phyloP scores from a whole-genome alignment of 2,329 filamentous ascomycete species.

The Penicillium sp. region DNA sequence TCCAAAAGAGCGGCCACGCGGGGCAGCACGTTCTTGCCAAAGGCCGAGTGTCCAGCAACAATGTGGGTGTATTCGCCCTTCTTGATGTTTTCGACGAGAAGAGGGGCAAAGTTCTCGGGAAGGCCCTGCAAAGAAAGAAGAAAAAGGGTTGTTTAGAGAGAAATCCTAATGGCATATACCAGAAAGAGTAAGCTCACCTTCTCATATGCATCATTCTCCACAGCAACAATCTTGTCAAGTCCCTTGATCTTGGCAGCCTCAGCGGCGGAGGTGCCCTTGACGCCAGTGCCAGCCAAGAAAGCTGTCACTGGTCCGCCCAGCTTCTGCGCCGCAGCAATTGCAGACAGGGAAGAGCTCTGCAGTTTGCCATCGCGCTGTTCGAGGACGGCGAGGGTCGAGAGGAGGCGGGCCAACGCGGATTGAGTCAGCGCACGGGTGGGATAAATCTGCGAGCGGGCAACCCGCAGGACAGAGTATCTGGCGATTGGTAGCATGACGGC shows the following conservation, averaged over 20 bases:
- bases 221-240: constrained; percentile 83
- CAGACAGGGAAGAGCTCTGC: constrained; percentile 76
- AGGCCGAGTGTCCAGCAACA: constrained; percentile 86
- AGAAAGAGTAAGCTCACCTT: constrained; percentile 58
- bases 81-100: constrained; percentile 95
- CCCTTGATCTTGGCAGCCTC: constrained; percentile 87
- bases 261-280: constrained; percentile 69
- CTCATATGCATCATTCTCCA: constrained; percentile 89
- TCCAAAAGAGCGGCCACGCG: constrained; percentile 89
- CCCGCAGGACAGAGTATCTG: constrained; percentile 42
- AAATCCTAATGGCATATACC: background rate
- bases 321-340: constrained; percentile 81
- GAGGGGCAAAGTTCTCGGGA: constrained; percentile 88
- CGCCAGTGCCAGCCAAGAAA: constrained; percentile 79
- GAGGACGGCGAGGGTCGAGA: constrained; percentile 86
- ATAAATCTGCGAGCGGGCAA: constrained; percentile 48
- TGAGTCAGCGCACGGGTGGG: constrained; percentile 41
- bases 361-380: constrained; percentile 91
- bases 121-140: constrained; percentile 61
- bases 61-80: constrained; percentile 92
- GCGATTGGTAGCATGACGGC: constrained; percentile 36
- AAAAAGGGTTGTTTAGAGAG: background rate
- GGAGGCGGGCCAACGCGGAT: constrained; percentile 64
- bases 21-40: constrained; percentile 92
- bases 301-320: constrained; percentile 82